Conservation (phyloP, 164 flowering plant genomes). For the Malania oleifera region DNA sequence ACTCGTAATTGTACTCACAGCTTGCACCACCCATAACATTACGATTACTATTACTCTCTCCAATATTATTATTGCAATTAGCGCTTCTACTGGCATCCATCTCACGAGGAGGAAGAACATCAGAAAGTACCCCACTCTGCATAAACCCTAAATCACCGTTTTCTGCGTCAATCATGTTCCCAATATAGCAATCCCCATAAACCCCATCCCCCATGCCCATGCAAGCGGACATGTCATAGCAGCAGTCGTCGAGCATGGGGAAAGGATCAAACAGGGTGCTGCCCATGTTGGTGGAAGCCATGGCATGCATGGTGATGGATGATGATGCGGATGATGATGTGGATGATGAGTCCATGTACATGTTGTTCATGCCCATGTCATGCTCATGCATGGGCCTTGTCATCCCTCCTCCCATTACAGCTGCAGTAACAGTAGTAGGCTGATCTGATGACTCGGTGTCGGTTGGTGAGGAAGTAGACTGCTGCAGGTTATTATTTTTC, state of each 20-base stretch:
- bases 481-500: slow-evolving; percentile 23
- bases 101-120: too few relatives aligned
- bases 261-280: slow-evolving; percentile 22
- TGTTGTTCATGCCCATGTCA: slow-evolving; percentile 20
- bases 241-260: slow-evolving; percentile 13
- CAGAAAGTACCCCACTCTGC: slow-evolving; percentile 20
- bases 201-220: slow-evolving; percentile 11
- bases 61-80: slow-evolving; percentile 11
- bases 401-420: slow-evolving; percentile 18
- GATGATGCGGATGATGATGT: slow-evolving; percentile 19
- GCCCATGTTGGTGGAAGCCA: too few relatives aligned
- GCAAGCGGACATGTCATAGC: slow-evolving; percentile 4
- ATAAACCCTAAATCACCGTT: slow-evolving; percentile 19
- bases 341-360: slow-evolving; percentile 41
- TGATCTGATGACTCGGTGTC: slow-evolving; percentile 40
- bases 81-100: slow-evolving; percentile 17
- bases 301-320: slow-evolving; percentile 15
- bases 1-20: too few relatives aligned
- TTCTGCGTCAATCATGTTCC: too few relatives aligned
- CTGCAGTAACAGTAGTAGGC: slow-evolving; percentile 8
- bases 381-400: slow-evolving; percentile 33
- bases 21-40: too few relatives aligned
- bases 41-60: too few relatives aligned
- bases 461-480: slow-evolving; percentile 41
- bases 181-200: slow-evolving; percentile 16